Evolutionary conservation across 225 moss, liverwort and hornwort genomes (phyloP), one percentile per base, ranked within the genome.

Genomic region (Ulota crispa): DNA sequence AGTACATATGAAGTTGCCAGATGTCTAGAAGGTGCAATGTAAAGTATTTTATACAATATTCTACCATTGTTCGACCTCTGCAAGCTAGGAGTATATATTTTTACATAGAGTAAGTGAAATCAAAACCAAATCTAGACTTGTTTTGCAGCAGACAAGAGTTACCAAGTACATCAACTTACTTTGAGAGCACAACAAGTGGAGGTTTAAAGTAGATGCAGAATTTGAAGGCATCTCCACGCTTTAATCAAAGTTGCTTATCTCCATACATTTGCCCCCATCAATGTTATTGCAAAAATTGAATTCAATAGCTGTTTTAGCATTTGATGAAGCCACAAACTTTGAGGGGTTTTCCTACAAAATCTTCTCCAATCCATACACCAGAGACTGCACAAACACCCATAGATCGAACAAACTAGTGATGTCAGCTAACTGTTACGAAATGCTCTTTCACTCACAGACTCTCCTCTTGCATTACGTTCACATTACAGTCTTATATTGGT

Each of bases 361-460:
- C 71, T 92, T 95, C 89, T 97, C 96, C 84, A 97, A 87, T 39
- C 95, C 93, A 64, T 95, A 94, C 15, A 97, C 89, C 47, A 95
- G 73, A 83, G 90, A 87, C 90, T 93, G 89, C 89, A 85, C 63
- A 79, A 21, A 53, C 28, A 70, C 16, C 55, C 70, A 76, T 20
- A 9, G 56, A 79, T 53, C 57, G 2, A 64, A 70, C 2, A 27
- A 69, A 63, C 31, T 6, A 26, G 30, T 53, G 21, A 67, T 60
- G 43, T 81, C 55, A 84, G 41, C 37, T 9, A 45, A 15, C 28
- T 45, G 9, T 5, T 57, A 36, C 20, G 20, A 27, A 72, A 2
- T 78, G n/a, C 52, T 19, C 36, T 57, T 36, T 15, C 47, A 15
- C 8, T n/a, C 55, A 66, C 16, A n/a, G n/a, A n/a, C n/a, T n/a